These are phyloP conservation scores for Pyricularia grisea DNA, from an alignment of 2,329 filamentous ascomycete species.

Conservation along the genomic window DNA sequence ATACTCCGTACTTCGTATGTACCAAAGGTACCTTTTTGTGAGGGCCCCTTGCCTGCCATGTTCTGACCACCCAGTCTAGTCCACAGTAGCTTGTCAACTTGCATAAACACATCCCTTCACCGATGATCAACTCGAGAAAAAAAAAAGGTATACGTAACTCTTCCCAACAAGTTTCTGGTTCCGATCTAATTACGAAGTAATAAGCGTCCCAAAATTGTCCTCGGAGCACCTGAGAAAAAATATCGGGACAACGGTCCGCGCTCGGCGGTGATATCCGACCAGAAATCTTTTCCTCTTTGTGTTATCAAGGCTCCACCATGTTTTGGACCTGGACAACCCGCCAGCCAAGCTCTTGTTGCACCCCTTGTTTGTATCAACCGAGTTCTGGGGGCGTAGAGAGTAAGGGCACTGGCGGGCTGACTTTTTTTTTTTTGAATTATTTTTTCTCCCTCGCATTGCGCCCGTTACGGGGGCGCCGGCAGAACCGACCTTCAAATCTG, in stretches of 20 bases:
- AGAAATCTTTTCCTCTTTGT: neutral
- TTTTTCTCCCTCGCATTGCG: neutral
- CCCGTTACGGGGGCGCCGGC: neutral
- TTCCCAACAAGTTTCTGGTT: no score
- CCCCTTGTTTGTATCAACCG: neutral
- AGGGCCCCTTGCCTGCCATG: no score
- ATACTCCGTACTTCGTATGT: no score
- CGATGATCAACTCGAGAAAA: no score
- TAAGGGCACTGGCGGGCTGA: no score
- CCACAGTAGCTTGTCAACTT: no score
- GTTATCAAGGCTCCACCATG: neutral
- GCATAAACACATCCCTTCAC: no score
- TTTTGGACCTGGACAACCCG: neutral
- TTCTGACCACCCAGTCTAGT: no score
- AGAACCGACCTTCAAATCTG: neutral
- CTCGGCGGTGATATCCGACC: neutral
- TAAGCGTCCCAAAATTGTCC: neutral
- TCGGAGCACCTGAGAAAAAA: neutral
- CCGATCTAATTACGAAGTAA: no score
- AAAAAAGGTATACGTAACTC: no score
- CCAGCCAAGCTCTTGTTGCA: neutral
- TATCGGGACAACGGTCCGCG: neutral
- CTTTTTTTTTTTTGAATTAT: no score
- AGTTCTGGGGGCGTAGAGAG: neutral
- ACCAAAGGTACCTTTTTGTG: no score